phyloP scores from a whole-genome alignment of 2,329 filamentous ascomycete genomes.

The Penicillium nordicum region DNA sequence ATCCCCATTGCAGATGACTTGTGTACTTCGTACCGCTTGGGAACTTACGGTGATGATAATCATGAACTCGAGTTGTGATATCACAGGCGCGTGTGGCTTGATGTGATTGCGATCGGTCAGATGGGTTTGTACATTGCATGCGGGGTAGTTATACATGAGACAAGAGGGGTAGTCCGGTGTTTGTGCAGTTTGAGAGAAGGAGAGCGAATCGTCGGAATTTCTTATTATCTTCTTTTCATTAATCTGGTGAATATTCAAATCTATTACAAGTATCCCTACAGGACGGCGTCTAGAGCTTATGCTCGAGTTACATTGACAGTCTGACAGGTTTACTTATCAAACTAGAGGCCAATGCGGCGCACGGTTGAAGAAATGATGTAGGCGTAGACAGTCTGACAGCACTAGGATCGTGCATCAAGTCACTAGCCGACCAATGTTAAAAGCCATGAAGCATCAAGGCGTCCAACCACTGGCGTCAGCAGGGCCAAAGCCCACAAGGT shows the following conservation, averaged over 20 bases:
- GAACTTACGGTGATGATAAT: not conserved
- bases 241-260: not conserved
- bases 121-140: conserved; percentile 1
- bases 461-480: conserved; percentile 6
- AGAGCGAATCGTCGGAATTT: not conserved
- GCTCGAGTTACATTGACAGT: conserved; percentile 8
- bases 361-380: conserved; percentile 1
- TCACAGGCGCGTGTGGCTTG: not conserved
- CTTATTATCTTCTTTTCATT: not conserved
- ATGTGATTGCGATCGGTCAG: conserved; percentile 7
- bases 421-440: conserved; percentile 9
- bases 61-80: not conserved
- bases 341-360: not conserved
- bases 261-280: not conserved
- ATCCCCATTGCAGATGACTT: conserved; percentile 15
- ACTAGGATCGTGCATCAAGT: conserved; percentile 6
- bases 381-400: conserved; percentile 12
- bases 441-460: conserved; percentile 14
- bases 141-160: conserved; percentile 1
- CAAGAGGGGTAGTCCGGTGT: not conserved
- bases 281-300: not conserved
- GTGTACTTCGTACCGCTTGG: not conserved
- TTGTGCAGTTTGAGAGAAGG: not conserved
- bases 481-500: conserved; percentile 17
- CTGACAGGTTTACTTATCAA: conserved; percentile 1